A percentile compares a stretch with the other conserved stretches of the same genome.
These are phyloP conservation scores for Zea mays DNA, from an alignment of 176 grass and related monocot genomes.

Conservation along the genomic window Zm-B73-REFERENCE-NAM-5.0 NC_050103.1:118850501-118851000, in stretches of 20 bases:
- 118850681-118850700: neutral
- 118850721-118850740: neutral
- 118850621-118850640: constrained; percentile 14
- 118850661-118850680: constrained; percentile 10
- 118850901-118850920: constrained; percentile 5
- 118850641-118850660: constrained; percentile 14
- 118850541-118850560: too few species aligned
- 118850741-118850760: neutral
- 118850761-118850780: neutral
- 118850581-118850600: too few species aligned
- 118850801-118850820: constrained; percentile 25
- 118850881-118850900: constrained; percentile 18
- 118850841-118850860: constrained; percentile 26
- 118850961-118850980: neutral
- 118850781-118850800: constrained; percentile 19
- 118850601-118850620: neutral
- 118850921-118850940: neutral
- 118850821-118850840: constrained; percentile 10
- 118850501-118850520: too few species aligned
- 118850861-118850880: neutral
- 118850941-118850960: neutral
- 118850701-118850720: constrained; percentile 4
- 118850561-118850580: too few species aligned
- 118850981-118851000: constrained; percentile 8
- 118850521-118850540: too few species aligned